phyloP scores from a whole-genome alignment of 148 eudicot genomes.

The Silene uniflora region DNA sequence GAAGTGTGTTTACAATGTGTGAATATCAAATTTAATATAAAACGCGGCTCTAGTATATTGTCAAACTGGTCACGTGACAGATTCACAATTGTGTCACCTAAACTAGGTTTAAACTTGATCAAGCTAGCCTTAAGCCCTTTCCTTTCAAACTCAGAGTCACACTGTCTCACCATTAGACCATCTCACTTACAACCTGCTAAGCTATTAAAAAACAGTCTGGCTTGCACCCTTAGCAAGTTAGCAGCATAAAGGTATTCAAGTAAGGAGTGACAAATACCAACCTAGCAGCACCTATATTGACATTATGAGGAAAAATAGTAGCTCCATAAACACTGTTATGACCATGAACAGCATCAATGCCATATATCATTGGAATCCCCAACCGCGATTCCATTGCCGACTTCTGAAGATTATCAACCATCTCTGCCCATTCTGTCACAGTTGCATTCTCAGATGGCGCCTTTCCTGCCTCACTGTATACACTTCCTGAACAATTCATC shows the following conservation, averaged over 20 bases:
- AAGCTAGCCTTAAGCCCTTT: neutral
- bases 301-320: constrained; percentile 87
- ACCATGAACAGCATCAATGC: constrained; percentile 88
- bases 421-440: constrained; percentile 77
- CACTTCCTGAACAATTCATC: constrained; percentile 58
- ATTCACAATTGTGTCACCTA: neutral
- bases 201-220: too few species aligned
- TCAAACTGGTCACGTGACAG: neutral
- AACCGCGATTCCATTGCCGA: constrained; percentile 64
- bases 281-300: constrained; percentile 98
- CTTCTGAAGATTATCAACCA: constrained; percentile 74
- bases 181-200: too few species aligned
- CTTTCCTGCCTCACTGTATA: constrained; percentile 70
- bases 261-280: constrained; percentile 11
- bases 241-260: too few species aligned
- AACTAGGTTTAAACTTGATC: neutral
- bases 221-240: too few species aligned
- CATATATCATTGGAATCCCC: constrained; percentile 84
- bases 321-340: constrained; percentile 80
- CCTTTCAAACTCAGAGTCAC: too few species aligned
- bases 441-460: constrained; percentile 51
- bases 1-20: too few species aligned
- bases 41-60: neutral
- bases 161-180: too few species aligned
- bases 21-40: too few species aligned